Percentiles rank a stretch among this genome's conserved stretches.
phyloP scores from a whole-genome alignment of 1,284 basidiomycete genomes.

The Naganishia cerealis region DNA sequence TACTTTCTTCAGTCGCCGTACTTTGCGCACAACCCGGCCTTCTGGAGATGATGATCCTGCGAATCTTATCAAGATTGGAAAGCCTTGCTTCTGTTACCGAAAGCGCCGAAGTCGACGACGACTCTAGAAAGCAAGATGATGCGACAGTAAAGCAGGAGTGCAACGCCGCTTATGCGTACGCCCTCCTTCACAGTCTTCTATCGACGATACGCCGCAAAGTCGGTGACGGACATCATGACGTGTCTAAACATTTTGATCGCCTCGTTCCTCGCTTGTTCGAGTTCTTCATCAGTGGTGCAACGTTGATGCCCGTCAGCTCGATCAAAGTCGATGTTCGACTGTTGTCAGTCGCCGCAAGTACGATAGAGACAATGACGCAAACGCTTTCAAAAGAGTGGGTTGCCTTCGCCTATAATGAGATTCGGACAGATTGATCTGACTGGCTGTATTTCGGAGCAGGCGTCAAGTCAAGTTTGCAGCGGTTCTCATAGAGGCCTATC shows the following conservation, averaged over 20 bases:
- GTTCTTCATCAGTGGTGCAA: slow-evolving; percentile 63
- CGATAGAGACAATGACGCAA: slow-evolving; percentile 70
- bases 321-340: slow-evolving; percentile 66
- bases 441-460: slow-evolving; percentile 50
- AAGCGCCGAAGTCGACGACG: slow-evolving; percentile 1
- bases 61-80: slow-evolving; percentile 76
- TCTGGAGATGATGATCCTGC: slow-evolving; percentile 80
- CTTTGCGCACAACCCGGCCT: slow-evolving; percentile 75
- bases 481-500: slow-evolving; percentile 63
- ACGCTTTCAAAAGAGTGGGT: slow-evolving; percentile 66
- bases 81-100: slow-evolving; percentile 43
- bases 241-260: slow-evolving; percentile 73
- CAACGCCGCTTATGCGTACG: slow-evolving; percentile 74
- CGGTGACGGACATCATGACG: slow-evolving; percentile 64
- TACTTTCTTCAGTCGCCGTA: slow-evolving; percentile 69
- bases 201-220: slow-evolving; percentile 69
- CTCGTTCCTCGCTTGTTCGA: slow-evolving; percentile 71
- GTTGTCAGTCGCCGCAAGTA: slow-evolving; percentile 64
- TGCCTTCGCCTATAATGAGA: not conserved
- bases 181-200: slow-evolving; percentile 70
- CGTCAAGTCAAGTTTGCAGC: slow-evolving; percentile 60
- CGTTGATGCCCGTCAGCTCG: slow-evolving; percentile 42
- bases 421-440: slow-evolving; percentile 4
- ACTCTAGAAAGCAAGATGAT: slow-evolving; percentile 28
- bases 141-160: slow-evolving; percentile 56